Evolutionary conservation across 2,329 filamentous ascomycete species (phyloP).

Genomic region (Diaporthe ilicicola): DNA sequence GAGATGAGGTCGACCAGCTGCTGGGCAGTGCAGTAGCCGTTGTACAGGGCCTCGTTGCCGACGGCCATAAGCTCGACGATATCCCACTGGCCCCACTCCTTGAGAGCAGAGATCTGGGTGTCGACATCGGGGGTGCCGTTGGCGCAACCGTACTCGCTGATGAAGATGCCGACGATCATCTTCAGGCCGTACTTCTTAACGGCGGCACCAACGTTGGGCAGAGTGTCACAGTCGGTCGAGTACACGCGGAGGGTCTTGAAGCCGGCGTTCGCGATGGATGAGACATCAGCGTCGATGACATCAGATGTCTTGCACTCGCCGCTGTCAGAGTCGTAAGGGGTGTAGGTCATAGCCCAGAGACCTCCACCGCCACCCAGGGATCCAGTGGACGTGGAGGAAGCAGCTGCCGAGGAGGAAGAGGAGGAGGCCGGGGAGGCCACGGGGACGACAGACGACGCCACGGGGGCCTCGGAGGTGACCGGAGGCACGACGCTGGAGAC

Average conservation of each 20-base stretch:
- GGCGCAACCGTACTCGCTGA: conserved; percentile 70
- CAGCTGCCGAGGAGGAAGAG: conserved; percentile 36
- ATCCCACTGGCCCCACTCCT: conserved; percentile 77
- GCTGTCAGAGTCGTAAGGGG: conserved; percentile 68
- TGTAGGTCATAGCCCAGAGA: conserved; percentile 83
- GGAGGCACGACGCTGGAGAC: conserved; percentile 80
- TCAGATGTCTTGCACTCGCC: conserved; percentile 70
- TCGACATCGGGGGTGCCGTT: conserved; percentile 68
- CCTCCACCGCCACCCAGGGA: conserved; percentile 53
- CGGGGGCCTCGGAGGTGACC: conserved; percentile 70
- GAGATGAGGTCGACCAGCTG: conserved; percentile 77
- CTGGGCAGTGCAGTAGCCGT: conserved; percentile 69
- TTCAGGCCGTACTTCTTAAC: conserved; percentile 73
- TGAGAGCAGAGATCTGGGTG: conserved; percentile 78
- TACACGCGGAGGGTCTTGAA: conserved; percentile 83
- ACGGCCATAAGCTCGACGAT: conserved; percentile 82
- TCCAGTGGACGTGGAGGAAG: conserved; percentile 37
- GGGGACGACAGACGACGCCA: conserved; percentile 36
- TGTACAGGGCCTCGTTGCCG: conserved; percentile 91
- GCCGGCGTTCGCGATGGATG: conserved; percentile 68
- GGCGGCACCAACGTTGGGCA: conserved; percentile 77
- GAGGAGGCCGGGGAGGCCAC: conserved; percentile 40
- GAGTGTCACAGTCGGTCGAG: conserved; percentile 88
- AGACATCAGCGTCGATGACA: conserved; percentile 69
- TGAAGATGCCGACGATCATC: conserved; percentile 89